Evolutionary conservation across 1,139 yeast genomes (phyloP).

Genomic region (Nakaseomyces glabratus): DNA sequence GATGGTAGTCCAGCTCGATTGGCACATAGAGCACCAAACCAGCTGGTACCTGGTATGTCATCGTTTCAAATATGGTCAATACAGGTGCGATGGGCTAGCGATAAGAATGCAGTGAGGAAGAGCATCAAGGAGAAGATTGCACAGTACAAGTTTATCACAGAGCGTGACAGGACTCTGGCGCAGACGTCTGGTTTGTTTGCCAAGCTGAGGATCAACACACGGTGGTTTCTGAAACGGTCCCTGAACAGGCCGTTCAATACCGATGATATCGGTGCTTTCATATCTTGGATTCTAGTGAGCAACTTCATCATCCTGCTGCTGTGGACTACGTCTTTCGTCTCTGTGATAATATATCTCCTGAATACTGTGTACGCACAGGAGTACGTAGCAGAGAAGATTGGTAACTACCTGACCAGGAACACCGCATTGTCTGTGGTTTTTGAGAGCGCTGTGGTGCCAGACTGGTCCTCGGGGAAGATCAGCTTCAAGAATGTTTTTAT

Average conservation of each 20-base stretch:
- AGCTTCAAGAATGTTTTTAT: constrained; percentile 79
- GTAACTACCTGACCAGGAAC: constrained; percentile 74
- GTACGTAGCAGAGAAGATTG: constrained; percentile 69
- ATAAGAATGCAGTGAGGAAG: no score
- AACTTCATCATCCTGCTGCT: constrained; percentile 67
- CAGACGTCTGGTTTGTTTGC: constrained; percentile 20
- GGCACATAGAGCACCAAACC: no score
- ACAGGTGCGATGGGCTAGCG: no score
- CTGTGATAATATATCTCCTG: constrained; percentile 64
- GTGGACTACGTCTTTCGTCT: constrained; percentile 86
- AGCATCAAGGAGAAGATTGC: no score
- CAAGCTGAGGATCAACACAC: constrained; percentile 43
- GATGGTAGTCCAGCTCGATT: no score
- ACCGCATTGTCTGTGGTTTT: constrained; percentile 82
- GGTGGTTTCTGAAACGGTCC: constrained; percentile 60
- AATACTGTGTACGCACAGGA: constrained; percentile 90
- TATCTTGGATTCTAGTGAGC: constrained; percentile 86
- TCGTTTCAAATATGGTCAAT: no score
- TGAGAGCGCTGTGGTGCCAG: constrained; percentile 91
- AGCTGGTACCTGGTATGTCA: no score
- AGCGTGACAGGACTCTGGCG: constrained; percentile 23
- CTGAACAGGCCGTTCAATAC: constrained; percentile 63
- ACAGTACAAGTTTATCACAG: constrained; percentile 22
- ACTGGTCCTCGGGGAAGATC: constrained; percentile 85
- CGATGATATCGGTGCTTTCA: constrained; percentile 81